phyloP scores from a whole-genome alignment of 2,329 filamentous ascomycete species.

The Uncinocarpus reesii region DNA sequence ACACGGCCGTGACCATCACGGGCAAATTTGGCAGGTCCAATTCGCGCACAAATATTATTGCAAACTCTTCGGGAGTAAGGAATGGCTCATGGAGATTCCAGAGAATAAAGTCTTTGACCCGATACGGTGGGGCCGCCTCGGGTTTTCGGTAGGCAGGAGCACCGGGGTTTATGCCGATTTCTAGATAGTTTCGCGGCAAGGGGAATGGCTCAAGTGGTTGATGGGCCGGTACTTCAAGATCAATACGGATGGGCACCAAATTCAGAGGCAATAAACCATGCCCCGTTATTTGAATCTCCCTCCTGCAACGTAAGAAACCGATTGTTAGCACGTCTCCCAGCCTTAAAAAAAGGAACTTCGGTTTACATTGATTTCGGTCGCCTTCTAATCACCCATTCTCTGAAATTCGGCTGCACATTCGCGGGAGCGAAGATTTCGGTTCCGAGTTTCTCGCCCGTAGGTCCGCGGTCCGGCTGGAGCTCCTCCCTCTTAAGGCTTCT shows the following conservation, averaged over 20 bases:
- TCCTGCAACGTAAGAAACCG: neutral
- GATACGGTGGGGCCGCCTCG: slow-evolving; percentile 71
- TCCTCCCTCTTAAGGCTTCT: slow-evolving; percentile 75
- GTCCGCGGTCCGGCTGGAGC: slow-evolving; percentile 50
- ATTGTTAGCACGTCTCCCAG: neutral
- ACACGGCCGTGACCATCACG: slow-evolving; percentile 65
- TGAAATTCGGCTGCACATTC: slow-evolving; percentile 78
- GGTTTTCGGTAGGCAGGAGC: slow-evolving; percentile 68
- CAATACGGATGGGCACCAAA: slow-evolving; percentile 90
- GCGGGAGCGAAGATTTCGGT: slow-evolving; percentile 73
- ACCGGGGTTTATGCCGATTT: slow-evolving; percentile 48
- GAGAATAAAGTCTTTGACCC: slow-evolving; percentile 87
- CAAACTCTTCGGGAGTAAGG: slow-evolving; percentile 91
- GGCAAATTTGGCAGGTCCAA: slow-evolving; percentile 74
- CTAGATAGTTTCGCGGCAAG: slow-evolving; percentile 34
- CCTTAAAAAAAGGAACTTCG: slow-evolving; percentile 23
- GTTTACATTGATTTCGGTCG: slow-evolving; percentile 29
- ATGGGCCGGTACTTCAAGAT: slow-evolving; percentile 75
- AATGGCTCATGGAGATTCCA: slow-evolving; percentile 96
- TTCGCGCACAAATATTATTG: slow-evolving; percentile 80
- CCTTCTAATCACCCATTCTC: slow-evolving; percentile 82
- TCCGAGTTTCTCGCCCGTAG: slow-evolving; percentile 64
- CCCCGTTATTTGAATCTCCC: slow-evolving; percentile 1
- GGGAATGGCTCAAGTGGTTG: slow-evolving; percentile 40
- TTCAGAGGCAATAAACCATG: slow-evolving; percentile 58